Conservation (phyloP, 2,329 filamentous ascomycete species). For the Verticillium longisporum region DNA sequence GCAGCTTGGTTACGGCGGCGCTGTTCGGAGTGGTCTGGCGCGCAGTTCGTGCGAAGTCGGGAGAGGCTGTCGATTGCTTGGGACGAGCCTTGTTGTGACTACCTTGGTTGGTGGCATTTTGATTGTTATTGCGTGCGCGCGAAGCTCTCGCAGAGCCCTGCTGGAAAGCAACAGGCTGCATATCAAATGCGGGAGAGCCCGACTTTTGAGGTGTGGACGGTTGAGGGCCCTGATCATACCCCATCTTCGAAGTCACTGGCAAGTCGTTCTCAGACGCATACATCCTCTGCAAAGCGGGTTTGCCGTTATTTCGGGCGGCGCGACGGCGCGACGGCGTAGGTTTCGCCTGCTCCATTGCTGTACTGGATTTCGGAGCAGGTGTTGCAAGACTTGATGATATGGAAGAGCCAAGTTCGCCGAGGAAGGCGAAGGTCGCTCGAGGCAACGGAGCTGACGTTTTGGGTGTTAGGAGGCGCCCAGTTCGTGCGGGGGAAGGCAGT, state of each 20-base stretch:
- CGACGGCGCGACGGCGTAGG: slow-evolving; percentile 28
- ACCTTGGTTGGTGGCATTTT: not conserved
- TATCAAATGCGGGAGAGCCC: not conserved
- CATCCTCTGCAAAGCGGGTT: slow-evolving; percentile 38
- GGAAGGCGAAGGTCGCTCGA: not conserved
- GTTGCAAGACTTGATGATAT: not conserved
- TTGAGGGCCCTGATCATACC: slow-evolving; percentile 24
- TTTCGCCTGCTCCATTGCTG: slow-evolving; percentile 17
- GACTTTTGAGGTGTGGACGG: slow-evolving; percentile 42
- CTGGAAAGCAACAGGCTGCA: not conserved
- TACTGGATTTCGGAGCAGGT: too few species aligned
- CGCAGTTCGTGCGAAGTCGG: slow-evolving; percentile 30
- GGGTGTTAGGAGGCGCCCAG: too few species aligned
- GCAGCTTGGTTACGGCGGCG: slow-evolving; percentile 30
- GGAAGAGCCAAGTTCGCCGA: not conserved
- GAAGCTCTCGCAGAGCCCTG: not conserved
- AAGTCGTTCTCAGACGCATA: slow-evolving; percentile 54
- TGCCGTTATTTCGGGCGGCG: slow-evolving; percentile 25
- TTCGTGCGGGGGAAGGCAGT: too few species aligned
- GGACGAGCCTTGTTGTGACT: slow-evolving; percentile 10
- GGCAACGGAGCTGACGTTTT: not conserved
- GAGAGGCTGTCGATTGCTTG: slow-evolving; percentile 24
- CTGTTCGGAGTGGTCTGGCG: slow-evolving; percentile 33
- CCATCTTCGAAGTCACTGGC: slow-evolving; percentile 17
- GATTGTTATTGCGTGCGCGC: not conserved